Conservation (phyloP, 495 filamentous ascomycete genomes). For the Glarea lozoyensis region DNA sequence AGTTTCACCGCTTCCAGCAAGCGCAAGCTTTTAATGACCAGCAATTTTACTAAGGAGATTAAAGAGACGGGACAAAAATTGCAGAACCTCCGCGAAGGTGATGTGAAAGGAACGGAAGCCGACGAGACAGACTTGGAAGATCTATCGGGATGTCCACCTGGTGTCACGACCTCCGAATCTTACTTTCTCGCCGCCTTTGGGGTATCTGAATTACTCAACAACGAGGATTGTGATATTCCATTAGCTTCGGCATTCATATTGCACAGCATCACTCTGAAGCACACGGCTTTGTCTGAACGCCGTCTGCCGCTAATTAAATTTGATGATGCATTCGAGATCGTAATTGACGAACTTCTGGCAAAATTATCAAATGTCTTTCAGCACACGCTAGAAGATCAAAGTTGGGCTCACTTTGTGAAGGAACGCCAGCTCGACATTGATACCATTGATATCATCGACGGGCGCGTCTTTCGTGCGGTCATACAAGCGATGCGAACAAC, state of each 20-base stretch:
- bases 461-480: conserved; percentile 40
- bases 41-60: conserved; percentile 9
- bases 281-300: conserved; percentile 21
- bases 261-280: conserved; percentile 23
- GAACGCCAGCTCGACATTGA: conserved; percentile 29
- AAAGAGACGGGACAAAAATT: conserved; percentile 2
- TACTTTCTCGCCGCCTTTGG: conserved; percentile 8
- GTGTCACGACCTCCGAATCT: conserved; percentile 6
- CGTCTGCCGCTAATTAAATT: conserved; percentile 15
- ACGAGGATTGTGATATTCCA: conserved; percentile 9
- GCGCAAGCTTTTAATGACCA: conserved; percentile 5
- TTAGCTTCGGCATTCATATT: conserved; percentile 23
- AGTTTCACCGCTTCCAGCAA: conserved; percentile 7
- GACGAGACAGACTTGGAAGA: conserved; percentile 2
- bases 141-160: conserved; percentile 4
- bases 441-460: conserved; percentile 56
- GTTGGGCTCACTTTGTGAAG: conserved; percentile 11
- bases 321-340: conserved; percentile 16
- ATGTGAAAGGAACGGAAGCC: background rate
- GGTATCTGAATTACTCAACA: conserved; percentile 14
- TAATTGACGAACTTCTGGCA: conserved; percentile 10
- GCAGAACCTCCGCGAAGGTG: background rate
- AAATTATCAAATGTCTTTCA: conserved; percentile 9
- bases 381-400: conserved; percentile 1
- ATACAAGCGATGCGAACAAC: conserved; percentile 23